Conservation (phyloP, 306 rosid genomes). For the Lupinus albus region DNA sequence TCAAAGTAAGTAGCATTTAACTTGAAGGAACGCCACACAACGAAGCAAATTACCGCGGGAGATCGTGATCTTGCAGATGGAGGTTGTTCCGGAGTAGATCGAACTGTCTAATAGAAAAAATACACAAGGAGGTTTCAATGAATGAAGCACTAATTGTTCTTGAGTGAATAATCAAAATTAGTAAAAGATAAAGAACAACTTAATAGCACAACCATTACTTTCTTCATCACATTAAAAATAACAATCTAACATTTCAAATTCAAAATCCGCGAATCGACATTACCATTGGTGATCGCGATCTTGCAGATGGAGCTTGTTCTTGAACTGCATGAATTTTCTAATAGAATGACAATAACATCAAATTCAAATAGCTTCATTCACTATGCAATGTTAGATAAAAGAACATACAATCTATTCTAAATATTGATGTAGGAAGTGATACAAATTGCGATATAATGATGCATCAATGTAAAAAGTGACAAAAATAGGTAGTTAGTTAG, state of each 20-base stretch:
- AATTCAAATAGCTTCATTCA: not conserved
- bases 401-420: too few species aligned
- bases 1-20: constrained; percentile 4
- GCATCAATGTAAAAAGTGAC: too few species aligned
- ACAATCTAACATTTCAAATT: not conserved
- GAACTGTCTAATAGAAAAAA: constrained; percentile 44
- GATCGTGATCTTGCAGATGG: constrained; percentile 48
- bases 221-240: not conserved
- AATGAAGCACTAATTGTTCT: too few species aligned
- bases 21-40: not conserved
- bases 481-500: constrained; percentile 2
- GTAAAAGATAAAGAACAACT: too few species aligned
- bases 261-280: constrained; percentile 3
- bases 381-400: too few species aligned
- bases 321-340: constrained; percentile 43
- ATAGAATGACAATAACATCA: constrained; percentile 21
- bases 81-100: constrained; percentile 43
- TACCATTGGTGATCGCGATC: constrained; percentile 52
- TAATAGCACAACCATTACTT: too few species aligned
- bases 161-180: too few species aligned
- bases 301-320: constrained; percentile 41
- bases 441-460: too few species aligned
- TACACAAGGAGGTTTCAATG: not conserved
- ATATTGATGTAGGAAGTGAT: too few species aligned
- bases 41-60: constrained; percentile 45